A percentile compares a stretch with the other conserved stretches of the same genome.
Evolutionary conservation across 2,329 filamentous ascomycete species (phyloP).

Genomic region (Xylaria digitata): DNA sequence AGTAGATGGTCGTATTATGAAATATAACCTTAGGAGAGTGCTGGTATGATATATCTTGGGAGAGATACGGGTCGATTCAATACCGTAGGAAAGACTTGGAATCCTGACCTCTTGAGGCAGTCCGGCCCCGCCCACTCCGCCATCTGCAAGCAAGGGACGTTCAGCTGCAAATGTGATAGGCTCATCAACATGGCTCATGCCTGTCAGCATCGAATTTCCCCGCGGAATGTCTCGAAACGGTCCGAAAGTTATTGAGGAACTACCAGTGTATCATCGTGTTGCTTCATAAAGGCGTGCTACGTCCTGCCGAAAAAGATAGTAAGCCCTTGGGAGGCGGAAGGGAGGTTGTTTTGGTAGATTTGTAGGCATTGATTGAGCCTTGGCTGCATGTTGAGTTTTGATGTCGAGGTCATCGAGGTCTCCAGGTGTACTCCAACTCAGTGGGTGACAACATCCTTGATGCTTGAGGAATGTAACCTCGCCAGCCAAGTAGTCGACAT

Average conservation of each 20-base stretch:
- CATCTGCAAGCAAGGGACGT: constrained; percentile 12
- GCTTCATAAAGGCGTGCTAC: not conserved
- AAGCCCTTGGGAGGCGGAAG: not conserved
- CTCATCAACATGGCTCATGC: constrained; percentile 12
- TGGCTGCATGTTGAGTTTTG: constrained; percentile 20
- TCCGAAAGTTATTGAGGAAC: constrained; percentile 1
- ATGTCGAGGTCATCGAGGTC: not conserved
- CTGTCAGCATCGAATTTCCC: constrained; percentile 3
- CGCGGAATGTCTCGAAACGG: constrained; percentile 6
- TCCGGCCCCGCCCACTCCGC: constrained; percentile 22
- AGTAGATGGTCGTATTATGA: constrained; percentile 17
- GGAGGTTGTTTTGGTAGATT: not conserved
- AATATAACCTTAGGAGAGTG: not conserved
- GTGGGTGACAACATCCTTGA: constrained; percentile 44
- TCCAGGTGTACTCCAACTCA: constrained; percentile 32
- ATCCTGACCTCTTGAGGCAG: constrained; percentile 12
- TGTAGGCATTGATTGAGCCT: constrained; percentile 7
- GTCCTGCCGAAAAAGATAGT: not conserved
- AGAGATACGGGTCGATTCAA: constrained; percentile 7
- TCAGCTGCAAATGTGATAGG: constrained; percentile 35
- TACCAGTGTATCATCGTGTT: not conserved
- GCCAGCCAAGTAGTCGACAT: constrained; percentile 62
- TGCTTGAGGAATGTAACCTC: constrained; percentile 54
- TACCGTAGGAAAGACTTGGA: constrained; percentile 9
- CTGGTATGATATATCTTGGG: not conserved